Percentiles rank a stretch among this genome's conserved stretches.
Conservation (phyloP, 192 early-diverging fungal genomes). For the Backusella liffmaniae region DNA sequence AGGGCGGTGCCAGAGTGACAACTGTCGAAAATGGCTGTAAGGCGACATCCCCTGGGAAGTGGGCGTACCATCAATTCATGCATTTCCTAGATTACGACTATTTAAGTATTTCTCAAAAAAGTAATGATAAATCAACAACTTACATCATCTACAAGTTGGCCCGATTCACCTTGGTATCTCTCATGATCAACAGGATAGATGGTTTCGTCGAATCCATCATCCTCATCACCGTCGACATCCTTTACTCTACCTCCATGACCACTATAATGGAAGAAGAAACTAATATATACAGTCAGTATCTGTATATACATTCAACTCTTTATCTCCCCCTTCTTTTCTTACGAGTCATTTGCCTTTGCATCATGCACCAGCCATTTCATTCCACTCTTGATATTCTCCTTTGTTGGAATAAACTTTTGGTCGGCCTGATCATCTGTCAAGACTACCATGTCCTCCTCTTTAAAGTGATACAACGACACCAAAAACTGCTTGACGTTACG, state of each 20-base stretch:
- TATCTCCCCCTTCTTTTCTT: not conserved
- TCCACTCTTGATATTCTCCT: slow-evolving; percentile 68
- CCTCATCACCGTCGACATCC: slow-evolving; percentile 67
- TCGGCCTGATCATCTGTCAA: slow-evolving; percentile 76
- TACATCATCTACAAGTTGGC: slow-evolving; percentile 71
- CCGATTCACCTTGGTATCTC: slow-evolving; percentile 52
- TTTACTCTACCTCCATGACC: slow-evolving; percentile 68
- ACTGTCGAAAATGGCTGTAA: slow-evolving; percentile 85
- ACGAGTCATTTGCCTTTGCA: slow-evolving; percentile 73
- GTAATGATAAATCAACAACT: not conserved
- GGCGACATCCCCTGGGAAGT: slow-evolving; percentile 59
- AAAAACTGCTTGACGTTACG: slow-evolving; percentile 73
- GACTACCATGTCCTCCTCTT: slow-evolving; percentile 64
- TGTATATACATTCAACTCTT: not conserved
- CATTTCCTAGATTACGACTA: slow-evolving; percentile 37
- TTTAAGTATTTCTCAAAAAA: not conserved
- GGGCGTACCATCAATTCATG: slow-evolving; percentile 74
- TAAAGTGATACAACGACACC: slow-evolving; percentile 61
- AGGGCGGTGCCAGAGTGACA: slow-evolving; percentile 83
- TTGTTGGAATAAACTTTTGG: slow-evolving; percentile 64
- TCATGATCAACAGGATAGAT: slow-evolving; percentile 67
- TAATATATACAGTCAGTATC: slow-evolving; percentile 8
- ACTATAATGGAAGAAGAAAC: slow-evolving; percentile 81
- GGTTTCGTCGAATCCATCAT: slow-evolving; percentile 77
- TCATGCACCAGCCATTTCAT: slow-evolving; percentile 81